Conservation (phyloP, 2,329 filamentous ascomycete species). For the Diaporthe nobilis region DNA sequence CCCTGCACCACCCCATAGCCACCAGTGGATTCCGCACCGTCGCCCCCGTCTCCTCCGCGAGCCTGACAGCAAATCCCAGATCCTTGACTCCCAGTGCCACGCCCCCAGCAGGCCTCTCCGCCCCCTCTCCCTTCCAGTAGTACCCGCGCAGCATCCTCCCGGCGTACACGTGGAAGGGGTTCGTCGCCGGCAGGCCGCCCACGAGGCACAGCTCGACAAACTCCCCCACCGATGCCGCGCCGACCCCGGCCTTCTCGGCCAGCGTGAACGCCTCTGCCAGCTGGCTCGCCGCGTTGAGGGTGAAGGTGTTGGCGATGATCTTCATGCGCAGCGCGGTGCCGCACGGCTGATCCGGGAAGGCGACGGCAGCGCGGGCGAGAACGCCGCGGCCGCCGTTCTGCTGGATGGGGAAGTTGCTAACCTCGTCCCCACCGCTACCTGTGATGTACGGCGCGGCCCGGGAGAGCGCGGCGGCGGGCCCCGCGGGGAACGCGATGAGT, state of each 20-base stretch:
- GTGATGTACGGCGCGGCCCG: slow-evolving; percentile 3
- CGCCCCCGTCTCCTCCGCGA: slow-evolving; percentile 1
- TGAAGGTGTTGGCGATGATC: slow-evolving; percentile 34
- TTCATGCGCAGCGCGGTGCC: slow-evolving; percentile 1
- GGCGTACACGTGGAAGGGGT: slow-evolving; percentile 8
- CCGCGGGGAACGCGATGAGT: slow-evolving; percentile 17
- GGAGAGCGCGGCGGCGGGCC: background rate
- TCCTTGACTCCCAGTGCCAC: slow-evolving; percentile 24
- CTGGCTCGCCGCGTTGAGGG: background rate
- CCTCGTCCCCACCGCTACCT: background rate
- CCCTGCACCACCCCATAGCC: background rate
- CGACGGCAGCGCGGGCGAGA: background rate
- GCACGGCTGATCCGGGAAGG: background rate
- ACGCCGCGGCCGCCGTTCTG: background rate
- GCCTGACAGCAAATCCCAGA: background rate
- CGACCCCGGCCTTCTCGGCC: slow-evolving; percentile 21
- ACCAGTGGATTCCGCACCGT: background rate
- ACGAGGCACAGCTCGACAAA: slow-evolving; percentile 10
- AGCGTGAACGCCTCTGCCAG: slow-evolving; percentile 23
- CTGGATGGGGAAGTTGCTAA: no score
- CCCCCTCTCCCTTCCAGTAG: background rate
- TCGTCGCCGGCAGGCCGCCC: background rate
- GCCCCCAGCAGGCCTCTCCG: background rate
- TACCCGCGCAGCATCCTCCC: slow-evolving; percentile 12
- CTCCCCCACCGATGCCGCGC: background rate